Evolutionary conservation across 371 early-diverging fungal genomes (phyloP), one percentile per base, ranked within the genome.

Genomic region (Haplosporangium sp.): DNA sequence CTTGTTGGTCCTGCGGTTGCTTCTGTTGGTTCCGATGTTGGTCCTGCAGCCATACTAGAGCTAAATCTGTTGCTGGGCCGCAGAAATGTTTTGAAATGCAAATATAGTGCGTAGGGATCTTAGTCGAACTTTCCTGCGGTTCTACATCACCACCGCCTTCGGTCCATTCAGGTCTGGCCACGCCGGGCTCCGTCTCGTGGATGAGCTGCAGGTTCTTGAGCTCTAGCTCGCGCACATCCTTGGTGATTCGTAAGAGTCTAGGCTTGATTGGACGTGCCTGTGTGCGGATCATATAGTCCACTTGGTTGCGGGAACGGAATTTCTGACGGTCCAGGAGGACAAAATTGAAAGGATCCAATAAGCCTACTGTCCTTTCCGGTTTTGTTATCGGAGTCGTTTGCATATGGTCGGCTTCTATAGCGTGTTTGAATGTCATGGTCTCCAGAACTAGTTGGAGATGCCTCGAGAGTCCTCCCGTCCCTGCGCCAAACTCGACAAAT

Each of bases 241-340:
- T 76, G 53, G 71, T 76, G 60, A 76, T 67, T n/a, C 76, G 70
- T 37, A 76, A 58, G n/a, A 76, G 60, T n/a, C 76, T 62, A 9
- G 76, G 76, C 41, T 76, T 76, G 5, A 76, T 55, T 7, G 76
- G 76, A 4, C 63, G 70, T 2, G 76, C 55, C 29, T 76, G 76
- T 23, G 76, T 76, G 14, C 76, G 67, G 56, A 76, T 76, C 76
- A 76, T 76, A 56, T 76, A 76, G 42, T 76, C 76, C 52, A 76
- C 76, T 37, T 76, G 76, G 41, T 70, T 76, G n/a, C 76, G 62
- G 0, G 76, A 76, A 2, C 76, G 70, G 52, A 76, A 76, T 48
- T 67, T 70, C 53, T 76, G 76, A 0, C 76, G 70, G 43, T 76
- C 76, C n/a, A 76, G 53, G 3, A 76, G 64, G 2, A 76, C 53